Evolutionary conservation across 352 stramenopile genomes (phyloP).

Genomic region (Pythium dissimile): DNA sequence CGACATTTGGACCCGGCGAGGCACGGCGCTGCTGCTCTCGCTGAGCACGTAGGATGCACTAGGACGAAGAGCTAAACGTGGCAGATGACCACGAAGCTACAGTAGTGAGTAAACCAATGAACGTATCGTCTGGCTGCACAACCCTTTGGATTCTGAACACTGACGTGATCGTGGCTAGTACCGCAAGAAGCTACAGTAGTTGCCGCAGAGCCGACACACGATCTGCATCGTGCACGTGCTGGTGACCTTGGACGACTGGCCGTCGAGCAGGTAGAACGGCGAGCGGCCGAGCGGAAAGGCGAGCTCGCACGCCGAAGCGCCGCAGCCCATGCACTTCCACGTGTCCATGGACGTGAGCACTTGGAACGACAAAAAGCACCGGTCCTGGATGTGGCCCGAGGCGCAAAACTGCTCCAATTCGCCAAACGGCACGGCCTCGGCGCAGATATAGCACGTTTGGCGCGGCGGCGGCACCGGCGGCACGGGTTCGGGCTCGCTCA

Average conservation of each 20-base stretch:
- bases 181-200: slow-evolving; percentile 70
- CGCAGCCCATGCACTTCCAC: slow-evolving; percentile 84
- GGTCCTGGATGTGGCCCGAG: slow-evolving; percentile 59
- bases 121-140: too few relatives aligned
- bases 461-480: slow-evolving; percentile 38
- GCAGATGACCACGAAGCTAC: too few relatives aligned
- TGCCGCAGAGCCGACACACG: slow-evolving; percentile 69
- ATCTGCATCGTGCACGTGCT: slow-evolving; percentile 30
- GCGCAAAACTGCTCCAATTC: slow-evolving; percentile 61
- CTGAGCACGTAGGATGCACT: slow-evolving; percentile 76
- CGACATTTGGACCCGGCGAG: slow-evolving; percentile 93
- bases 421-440: slow-evolving; percentile 52
- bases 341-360: slow-evolving; percentile 60
- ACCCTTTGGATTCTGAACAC: too few relatives aligned
- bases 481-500: background rate
- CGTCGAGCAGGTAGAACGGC: slow-evolving; percentile 70
- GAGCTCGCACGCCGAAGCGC: slow-evolving; percentile 54
- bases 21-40: slow-evolving; percentile 91
- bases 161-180: too few relatives aligned
- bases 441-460: slow-evolving; percentile 69
- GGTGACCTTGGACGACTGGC: background rate
- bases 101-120: too few relatives aligned
- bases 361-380: slow-evolving; percentile 77
- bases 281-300: slow-evolving; percentile 31
- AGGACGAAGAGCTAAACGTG: background rate